These are phyloP conservation scores for Ambrosiella xylebori DNA, from an alignment of 2,329 filamentous ascomycete species.

Conservation along the genomic window DNA sequence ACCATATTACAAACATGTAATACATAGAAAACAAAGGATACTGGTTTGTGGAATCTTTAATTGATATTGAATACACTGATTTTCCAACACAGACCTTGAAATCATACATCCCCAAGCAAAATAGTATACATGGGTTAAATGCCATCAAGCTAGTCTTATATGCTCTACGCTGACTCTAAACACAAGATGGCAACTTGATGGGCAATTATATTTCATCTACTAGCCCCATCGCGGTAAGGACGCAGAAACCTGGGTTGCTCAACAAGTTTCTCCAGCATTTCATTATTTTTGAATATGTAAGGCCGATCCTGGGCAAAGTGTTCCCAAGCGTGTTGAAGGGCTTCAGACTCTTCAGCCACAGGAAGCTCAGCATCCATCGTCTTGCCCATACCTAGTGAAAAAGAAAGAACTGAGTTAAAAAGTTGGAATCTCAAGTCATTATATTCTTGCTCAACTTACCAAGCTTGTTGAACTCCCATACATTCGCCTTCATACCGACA, in stretches of 20 bases:
- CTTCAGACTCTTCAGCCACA: conserved; percentile 8
- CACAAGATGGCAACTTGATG: not conserved
- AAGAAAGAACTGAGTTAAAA: not conserved
- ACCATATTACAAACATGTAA: too few species aligned
- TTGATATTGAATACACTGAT: too few species aligned
- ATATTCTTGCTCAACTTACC: conserved; percentile 22
- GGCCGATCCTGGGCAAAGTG: conserved; percentile 13
- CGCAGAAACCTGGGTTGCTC: conserved; percentile 12
- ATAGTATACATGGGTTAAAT: too few species aligned
- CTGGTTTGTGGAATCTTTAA: too few species aligned
- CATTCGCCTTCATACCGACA: conserved; percentile 97
- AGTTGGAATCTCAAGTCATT: too few species aligned
- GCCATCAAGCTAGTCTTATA: not conserved
- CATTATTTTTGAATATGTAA: conserved; percentile 11
- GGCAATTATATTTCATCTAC: too few species aligned
- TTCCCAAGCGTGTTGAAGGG: conserved; percentile 8
- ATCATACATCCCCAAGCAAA: too few species aligned
- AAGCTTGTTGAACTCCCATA: conserved; percentile 70
- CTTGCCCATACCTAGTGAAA: conserved; percentile 10
- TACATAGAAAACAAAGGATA: too few species aligned
- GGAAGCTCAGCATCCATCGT: conserved; percentile 12
- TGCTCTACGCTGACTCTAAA: not conserved
- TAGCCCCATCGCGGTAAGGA: conserved; percentile 8
- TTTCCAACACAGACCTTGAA: too few species aligned
- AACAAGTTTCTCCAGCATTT: conserved; percentile 10